Conservation (phyloP, 2,329 filamentous ascomycete species). For the Alternaria postmessia region DNA sequence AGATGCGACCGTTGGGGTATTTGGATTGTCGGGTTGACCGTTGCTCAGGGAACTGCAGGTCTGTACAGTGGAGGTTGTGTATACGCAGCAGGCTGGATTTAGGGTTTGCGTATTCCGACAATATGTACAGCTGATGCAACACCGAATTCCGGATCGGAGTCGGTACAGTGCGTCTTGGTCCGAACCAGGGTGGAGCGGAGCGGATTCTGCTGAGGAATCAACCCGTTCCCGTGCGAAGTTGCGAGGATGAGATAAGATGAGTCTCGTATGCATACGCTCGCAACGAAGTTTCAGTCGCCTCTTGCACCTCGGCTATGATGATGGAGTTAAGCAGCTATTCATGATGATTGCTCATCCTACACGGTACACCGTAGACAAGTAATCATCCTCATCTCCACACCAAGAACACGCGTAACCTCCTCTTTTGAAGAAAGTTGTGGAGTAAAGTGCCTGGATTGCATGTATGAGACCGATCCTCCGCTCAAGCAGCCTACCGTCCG, state of each 20-base stretch:
- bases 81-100: neutral
- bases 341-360: too few relatives aligned
- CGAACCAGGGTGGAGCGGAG: constrained; percentile 5
- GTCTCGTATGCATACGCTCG: neutral
- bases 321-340: neutral
- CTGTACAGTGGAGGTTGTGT: neutral
- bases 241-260: constrained; percentile 2
- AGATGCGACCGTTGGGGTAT: neutral
- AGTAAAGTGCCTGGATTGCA: neutral
- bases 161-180: neutral
- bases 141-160: constrained; percentile 3
- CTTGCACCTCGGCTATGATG: neutral
- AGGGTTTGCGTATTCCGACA: neutral
- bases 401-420: neutral
- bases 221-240: neutral
- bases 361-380: neutral
- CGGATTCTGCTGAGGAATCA: constrained; percentile 4
- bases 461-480: neutral
- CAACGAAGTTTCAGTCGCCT: neutral
- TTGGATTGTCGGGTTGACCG: neutral
- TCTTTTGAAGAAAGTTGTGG: neutral
- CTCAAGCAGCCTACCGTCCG: neutral
- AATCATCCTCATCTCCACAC: neutral
- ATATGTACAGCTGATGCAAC: neutral
- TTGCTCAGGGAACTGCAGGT: neutral